These are phyloP conservation scores for Epichloe bromicola DNA, from an alignment of 2,329 filamentous ascomycete genomes.

Conservation along the genomic window DNA sequence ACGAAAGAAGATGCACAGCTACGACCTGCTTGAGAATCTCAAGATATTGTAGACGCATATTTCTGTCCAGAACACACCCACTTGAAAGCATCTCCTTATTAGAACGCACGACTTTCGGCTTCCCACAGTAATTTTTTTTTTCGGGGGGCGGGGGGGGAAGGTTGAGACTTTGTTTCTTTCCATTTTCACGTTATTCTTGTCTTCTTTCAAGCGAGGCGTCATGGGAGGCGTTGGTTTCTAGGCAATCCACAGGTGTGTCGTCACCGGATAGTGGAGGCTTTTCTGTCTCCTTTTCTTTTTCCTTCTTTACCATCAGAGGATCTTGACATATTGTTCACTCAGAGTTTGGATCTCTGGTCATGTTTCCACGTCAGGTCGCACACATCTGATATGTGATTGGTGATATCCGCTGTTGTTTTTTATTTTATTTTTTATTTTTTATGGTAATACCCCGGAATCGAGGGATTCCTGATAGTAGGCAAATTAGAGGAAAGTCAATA, in stretches of 20 bases:
- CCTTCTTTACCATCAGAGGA: neutral
- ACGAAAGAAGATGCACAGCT: too few relatives aligned
- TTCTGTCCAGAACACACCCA: too few relatives aligned
- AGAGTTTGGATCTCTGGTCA: neutral
- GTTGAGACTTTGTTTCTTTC: neutral
- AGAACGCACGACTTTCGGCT: neutral
- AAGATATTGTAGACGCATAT: too few relatives aligned
- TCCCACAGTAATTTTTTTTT: too few relatives aligned
- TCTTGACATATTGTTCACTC: neutral
- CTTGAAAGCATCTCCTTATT: neutral
- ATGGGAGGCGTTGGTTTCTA: neutral
- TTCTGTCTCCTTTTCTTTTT: neutral
- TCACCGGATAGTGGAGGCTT: neutral
- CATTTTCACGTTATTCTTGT: neutral
- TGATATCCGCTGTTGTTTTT: neutral
- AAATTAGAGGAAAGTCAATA: neutral
- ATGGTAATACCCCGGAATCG: slow-evolving; percentile 1
- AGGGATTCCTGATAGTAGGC: neutral
- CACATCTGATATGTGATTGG: too few relatives aligned
- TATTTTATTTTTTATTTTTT: neutral
- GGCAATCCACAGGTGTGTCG: neutral
- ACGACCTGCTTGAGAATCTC: too few relatives aligned
- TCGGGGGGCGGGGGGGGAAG: too few relatives aligned
- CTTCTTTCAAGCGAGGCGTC: neutral
- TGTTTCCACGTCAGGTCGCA: neutral